Conservation (phyloP, 1,284 basidiomycete species). For the Cutaneotrichosporon sp. region DNA sequence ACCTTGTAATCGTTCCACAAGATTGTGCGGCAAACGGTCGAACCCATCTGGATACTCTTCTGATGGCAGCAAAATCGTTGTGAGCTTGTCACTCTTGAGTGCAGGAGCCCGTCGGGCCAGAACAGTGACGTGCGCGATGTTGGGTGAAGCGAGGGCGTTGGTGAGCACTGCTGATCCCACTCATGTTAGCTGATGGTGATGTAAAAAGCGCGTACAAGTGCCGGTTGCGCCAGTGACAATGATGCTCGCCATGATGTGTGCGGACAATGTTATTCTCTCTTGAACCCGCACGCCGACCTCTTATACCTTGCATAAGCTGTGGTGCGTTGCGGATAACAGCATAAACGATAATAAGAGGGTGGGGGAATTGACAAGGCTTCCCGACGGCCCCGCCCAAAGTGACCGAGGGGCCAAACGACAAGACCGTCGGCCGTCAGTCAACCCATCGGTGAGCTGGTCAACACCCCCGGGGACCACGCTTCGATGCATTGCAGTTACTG, state of each 20-base stretch:
- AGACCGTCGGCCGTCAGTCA: neutral
- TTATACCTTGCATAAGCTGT: neutral
- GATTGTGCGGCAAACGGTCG: constrained; percentile 14
- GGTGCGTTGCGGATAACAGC: neutral
- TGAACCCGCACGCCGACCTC: no score
- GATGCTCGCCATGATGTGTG: constrained; percentile 20
- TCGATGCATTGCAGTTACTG: no score
- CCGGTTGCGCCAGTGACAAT: constrained; percentile 35
- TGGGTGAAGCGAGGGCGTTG: constrained; percentile 24
- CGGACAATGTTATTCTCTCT: no score
- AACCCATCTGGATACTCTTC: constrained; percentile 25
- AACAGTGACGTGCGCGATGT: constrained; percentile 23
- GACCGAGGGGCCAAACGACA: neutral
- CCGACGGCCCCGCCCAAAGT: no score
- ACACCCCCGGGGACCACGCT: no score
- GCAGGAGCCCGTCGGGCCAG: constrained; percentile 25
- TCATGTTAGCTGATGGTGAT: neutral
- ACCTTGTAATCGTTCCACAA: constrained; percentile 18
- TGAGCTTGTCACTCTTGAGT: constrained; percentile 17
- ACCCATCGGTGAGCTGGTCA: no score
- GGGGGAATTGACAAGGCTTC: no score
- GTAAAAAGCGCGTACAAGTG: constrained; percentile 18
- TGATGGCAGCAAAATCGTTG: constrained; percentile 23
- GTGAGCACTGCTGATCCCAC: constrained; percentile 26
- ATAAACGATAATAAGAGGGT: neutral